These are phyloP conservation scores for Mucor velutinosus DNA, from an alignment of 371 early-diverging fungal species.

Conservation along the genomic window DNA sequence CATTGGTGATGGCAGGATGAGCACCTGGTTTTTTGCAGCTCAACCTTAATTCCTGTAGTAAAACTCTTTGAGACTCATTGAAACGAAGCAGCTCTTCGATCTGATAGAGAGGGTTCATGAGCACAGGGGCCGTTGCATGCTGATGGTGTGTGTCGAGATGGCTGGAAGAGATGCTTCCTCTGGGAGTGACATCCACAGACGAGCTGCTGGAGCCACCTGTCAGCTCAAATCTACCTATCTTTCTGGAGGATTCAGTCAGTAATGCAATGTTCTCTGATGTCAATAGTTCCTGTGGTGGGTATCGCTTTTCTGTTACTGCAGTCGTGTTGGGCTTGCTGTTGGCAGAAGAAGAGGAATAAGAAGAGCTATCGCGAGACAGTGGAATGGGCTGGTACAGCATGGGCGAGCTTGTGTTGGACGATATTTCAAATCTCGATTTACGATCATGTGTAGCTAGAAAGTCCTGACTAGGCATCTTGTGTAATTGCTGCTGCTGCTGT, in stretches of 20 bases:
- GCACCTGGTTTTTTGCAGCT: slow-evolving; percentile 5
- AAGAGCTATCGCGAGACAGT: slow-evolving; percentile 43
- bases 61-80: slow-evolving; percentile 34
- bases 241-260: slow-evolving; percentile 37
- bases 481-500: slow-evolving; percentile 8
- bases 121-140: slow-evolving; percentile 1
- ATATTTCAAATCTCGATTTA: slow-evolving; percentile 24
- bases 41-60: slow-evolving; percentile 37
- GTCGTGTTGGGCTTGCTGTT: slow-evolving; percentile 19
- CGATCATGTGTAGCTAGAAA: slow-evolving; percentile 9
- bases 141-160: not conserved
- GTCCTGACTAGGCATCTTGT: slow-evolving; percentile 27
- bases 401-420: slow-evolving; percentile 18
- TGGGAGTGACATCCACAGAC: slow-evolving; percentile 7
- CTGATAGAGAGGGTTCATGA: slow-evolving; percentile 22
- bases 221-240: slow-evolving; percentile 49
- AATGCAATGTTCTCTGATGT: slow-evolving; percentile 14
- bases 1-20: not conserved
- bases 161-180: slow-evolving; percentile 17
- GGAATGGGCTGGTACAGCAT: slow-evolving; percentile 29
- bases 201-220: slow-evolving; percentile 23
- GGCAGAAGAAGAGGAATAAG: slow-evolving; percentile 37
- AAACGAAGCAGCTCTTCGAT: slow-evolving; percentile 38
- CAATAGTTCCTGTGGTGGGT: slow-evolving; percentile 21
- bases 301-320: slow-evolving; percentile 22